Base-by-base conservation (phyloP, 2,329 filamentous ascomycete species). In the Amphichorda felina region DNA sequence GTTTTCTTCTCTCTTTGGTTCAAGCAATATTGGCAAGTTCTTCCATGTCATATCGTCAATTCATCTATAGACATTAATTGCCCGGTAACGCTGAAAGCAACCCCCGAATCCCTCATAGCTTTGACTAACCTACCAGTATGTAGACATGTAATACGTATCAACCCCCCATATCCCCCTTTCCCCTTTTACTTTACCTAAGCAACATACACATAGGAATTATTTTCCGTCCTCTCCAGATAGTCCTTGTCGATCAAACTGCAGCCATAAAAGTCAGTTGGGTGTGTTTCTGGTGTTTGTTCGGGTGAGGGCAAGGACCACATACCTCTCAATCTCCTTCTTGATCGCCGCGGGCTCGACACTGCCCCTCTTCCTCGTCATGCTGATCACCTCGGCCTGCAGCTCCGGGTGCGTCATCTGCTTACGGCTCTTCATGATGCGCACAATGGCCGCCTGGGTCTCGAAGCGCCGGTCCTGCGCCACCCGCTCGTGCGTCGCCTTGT, bases 261-360 rank as follows among this genome's bases (percentile, higher is more conserved):
- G n/a, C n/a, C n/a, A n/a, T n/a, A n/a, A n/a, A n/a, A n/a, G n/a
- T n/a, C n/a, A 19, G 32, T 5, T 8, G 11, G 10, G 28, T 26
- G 26, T 31, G 35, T 18, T 29, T n/a, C n/a, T 24, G 10, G 21
- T 10, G 21, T 24, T 6, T 6, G 6, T 24, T 10, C 21, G 10
- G 6, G 21, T 10, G 21, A 24, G 21, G 6, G 10, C 6, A 24
- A 6, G 21, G 21, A 24, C 21, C 10, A 10, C 21, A 24, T 24
- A 88, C 77, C 84, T 87, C 59, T 96, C 91, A 57, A 98, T 95
- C 56, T 96, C 93, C 63, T 82, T 80, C 75, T 98, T 98, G 45
- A 98, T 96, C 43, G 91, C 86, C 2, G 68, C 68, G 28, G 87
- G 73, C 51, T 94, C 88, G 40, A 98, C 67, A 14, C 84, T 85